phyloP scores from a whole-genome alignment of 2,329 filamentous ascomycete genomes.

The Trichoderma cornu-damae region DNA sequence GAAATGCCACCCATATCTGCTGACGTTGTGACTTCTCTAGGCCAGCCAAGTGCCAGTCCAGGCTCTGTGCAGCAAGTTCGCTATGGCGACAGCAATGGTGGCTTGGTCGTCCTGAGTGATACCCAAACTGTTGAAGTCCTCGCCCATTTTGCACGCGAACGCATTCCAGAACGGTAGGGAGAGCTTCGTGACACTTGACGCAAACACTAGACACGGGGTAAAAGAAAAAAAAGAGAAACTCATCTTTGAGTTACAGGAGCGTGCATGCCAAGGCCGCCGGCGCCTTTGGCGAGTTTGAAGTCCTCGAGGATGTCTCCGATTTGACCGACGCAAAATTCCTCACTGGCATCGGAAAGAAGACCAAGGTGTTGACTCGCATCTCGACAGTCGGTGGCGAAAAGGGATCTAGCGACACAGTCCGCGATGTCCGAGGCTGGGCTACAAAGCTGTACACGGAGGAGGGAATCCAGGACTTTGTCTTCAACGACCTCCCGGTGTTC shows the following conservation, averaged over 20 bases:
- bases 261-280: conserved; percentile 67
- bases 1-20: too few relatives aligned
- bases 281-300: conserved; percentile 65
- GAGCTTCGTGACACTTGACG: background rate
- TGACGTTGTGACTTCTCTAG: background rate
- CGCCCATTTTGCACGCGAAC: conserved; percentile 10
- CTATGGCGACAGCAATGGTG: conserved; percentile 3
- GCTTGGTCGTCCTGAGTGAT: conserved; percentile 9
- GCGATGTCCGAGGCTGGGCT: conserved; percentile 69
- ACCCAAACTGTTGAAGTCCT: conserved; percentile 7
- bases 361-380: conserved; percentile 62
- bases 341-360: conserved; percentile 49
- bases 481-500: conserved; percentile 65
- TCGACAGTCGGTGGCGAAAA: conserved; percentile 67
- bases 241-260: background rate
- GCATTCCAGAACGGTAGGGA: conserved; percentile 3
- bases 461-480: conserved; percentile 60
- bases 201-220: too few relatives aligned
- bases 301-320: conserved; percentile 62
- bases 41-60: conserved; percentile 7
- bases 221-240: too few relatives aligned
- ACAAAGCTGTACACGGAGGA: conserved; percentile 49
- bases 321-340: conserved; percentile 65
- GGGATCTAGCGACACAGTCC: conserved; percentile 63
- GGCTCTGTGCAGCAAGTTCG: conserved; percentile 2